phyloP scores from a whole-genome alignment of 805 yeast genomes.

The Metschnikowia noctiluminum region DNA sequence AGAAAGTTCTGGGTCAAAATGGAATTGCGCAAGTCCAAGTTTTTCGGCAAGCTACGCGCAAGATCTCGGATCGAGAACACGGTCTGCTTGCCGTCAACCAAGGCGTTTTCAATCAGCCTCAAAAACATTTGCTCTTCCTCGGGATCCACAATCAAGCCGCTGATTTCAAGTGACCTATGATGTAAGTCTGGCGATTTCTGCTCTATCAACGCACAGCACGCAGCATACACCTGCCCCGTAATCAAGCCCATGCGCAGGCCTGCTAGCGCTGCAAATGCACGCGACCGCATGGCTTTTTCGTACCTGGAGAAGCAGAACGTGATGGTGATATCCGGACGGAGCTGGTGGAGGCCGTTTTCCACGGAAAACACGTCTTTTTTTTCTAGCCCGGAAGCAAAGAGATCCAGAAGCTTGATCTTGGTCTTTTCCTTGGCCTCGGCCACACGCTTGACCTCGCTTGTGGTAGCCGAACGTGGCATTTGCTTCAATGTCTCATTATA shows the following conservation, averaged over 20 bases:
- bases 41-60: slow-evolving; percentile 34
- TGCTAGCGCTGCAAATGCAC: slow-evolving; percentile 60
- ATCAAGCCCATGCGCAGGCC: slow-evolving; percentile 66
- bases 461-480: slow-evolving; percentile 35
- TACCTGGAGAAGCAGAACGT: slow-evolving; percentile 65
- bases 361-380: slow-evolving; percentile 25
- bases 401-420: slow-evolving; percentile 30
- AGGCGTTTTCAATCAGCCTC: slow-evolving; percentile 29
- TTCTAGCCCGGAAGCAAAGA: slow-evolving; percentile 30
- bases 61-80: slow-evolving; percentile 35
- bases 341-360: slow-evolving; percentile 37
- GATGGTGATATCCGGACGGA: slow-evolving; percentile 50
- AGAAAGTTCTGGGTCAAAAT: slow-evolving; percentile 40
- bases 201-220: slow-evolving; percentile 58
- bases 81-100: slow-evolving; percentile 34
- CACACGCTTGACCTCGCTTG: slow-evolving; percentile 39
- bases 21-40: slow-evolving; percentile 44
- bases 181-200: slow-evolving; percentile 43
- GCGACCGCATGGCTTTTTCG: slow-evolving; percentile 61
- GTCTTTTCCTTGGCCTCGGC: slow-evolving; percentile 62
- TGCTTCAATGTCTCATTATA: slow-evolving; percentile 34
- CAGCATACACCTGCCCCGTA: slow-evolving; percentile 60
- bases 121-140: slow-evolving; percentile 31
- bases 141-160: slow-evolving; percentile 51
- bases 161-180: slow-evolving; percentile 41